Evolutionary conservation across 2,329 filamentous ascomycete genomes (phyloP).

Genomic region (Stagonosporopsis cucurbitacearum): DNA sequence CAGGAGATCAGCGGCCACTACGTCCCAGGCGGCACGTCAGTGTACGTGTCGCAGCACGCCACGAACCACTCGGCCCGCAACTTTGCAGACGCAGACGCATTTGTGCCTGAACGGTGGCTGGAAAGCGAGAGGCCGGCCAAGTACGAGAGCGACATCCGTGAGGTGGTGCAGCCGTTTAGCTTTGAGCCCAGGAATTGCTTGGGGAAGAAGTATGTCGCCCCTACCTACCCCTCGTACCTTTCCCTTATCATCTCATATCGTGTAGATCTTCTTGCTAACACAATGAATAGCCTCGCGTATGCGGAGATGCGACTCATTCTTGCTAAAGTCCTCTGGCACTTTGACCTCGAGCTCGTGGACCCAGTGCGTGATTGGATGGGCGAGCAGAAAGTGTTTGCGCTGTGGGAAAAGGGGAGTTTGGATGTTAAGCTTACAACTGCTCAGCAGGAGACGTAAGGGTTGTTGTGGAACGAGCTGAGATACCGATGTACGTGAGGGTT

Average conservation of each 20-base stretch:
- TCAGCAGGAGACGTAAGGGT: background rate
- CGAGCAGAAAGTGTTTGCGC: conserved; percentile 36
- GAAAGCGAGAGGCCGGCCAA: conserved; percentile 26
- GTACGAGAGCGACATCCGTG: conserved; percentile 44
- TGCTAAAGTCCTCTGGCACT: conserved; percentile 33
- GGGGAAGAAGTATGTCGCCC: conserved; percentile 42
- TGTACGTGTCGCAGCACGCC: conserved; percentile 42
- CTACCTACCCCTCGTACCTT: background rate
- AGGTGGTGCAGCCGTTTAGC: conserved; percentile 36
- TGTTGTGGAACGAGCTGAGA: background rate
- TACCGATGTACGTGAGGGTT: background rate
- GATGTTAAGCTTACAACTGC: background rate
- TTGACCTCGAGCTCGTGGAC: conserved; percentile 33
- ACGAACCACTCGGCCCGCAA: conserved; percentile 40
- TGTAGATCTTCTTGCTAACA: conserved; percentile 3
- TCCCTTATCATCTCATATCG: background rate
- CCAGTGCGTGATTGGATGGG: conserved; percentile 48
- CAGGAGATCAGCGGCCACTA: conserved; percentile 35
- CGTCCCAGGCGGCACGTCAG: conserved; percentile 33
- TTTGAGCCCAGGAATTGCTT: conserved; percentile 40
- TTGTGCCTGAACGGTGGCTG: conserved; percentile 49
- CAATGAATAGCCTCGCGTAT: conserved; percentile 27
- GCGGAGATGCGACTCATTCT: conserved; percentile 40
- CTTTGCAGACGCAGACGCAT: conserved; percentile 33
- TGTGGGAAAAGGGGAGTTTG: conserved; percentile 42